Evolutionary conservation across 139 green algal genomes (phyloP).

Genomic region (Volvox africanus): DNA sequence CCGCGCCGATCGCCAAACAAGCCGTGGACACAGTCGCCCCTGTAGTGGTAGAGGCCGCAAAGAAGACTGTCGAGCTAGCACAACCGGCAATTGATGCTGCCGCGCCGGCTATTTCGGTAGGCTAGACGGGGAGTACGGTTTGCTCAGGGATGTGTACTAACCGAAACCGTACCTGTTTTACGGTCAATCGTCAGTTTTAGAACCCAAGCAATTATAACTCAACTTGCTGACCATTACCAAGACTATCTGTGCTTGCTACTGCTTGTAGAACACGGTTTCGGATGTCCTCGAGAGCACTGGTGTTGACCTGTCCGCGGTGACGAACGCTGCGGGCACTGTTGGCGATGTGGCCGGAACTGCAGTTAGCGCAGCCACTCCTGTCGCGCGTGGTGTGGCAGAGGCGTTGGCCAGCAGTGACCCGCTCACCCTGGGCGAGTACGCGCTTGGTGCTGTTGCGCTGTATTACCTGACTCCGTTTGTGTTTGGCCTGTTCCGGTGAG

Average conservation of each 20-base stretch:
- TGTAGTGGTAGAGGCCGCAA: conserved; percentile 59
- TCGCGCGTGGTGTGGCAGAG: conserved; percentile 12
- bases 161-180: not conserved
- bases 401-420: conserved; percentile 73
- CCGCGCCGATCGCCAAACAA: conserved; percentile 74
- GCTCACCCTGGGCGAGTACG: conserved; percentile 77
- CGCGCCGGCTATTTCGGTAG: conserved; percentile 63
- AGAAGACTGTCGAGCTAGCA: conserved; percentile 58
- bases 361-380: conserved; percentile 67
- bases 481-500: conserved; percentile 53
- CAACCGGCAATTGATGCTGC: conserved; percentile 67
- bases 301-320: conserved; percentile 58
- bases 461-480: conserved; percentile 60
- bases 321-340: conserved; percentile 48
- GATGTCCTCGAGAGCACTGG: conserved; percentile 54
- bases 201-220: too few species aligned
- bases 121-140: not conserved
- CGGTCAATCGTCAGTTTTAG: not conserved
- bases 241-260: too few species aligned
- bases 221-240: too few species aligned
- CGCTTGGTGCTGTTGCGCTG: conserved; percentile 52
- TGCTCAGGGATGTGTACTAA: not conserved
- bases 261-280: conserved; percentile 24
- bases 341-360: conserved; percentile 55
- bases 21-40: conserved; percentile 62